Conservation (phyloP, 2,329 filamentous ascomycete genomes). For the Podosphaera aphanis region DNA sequence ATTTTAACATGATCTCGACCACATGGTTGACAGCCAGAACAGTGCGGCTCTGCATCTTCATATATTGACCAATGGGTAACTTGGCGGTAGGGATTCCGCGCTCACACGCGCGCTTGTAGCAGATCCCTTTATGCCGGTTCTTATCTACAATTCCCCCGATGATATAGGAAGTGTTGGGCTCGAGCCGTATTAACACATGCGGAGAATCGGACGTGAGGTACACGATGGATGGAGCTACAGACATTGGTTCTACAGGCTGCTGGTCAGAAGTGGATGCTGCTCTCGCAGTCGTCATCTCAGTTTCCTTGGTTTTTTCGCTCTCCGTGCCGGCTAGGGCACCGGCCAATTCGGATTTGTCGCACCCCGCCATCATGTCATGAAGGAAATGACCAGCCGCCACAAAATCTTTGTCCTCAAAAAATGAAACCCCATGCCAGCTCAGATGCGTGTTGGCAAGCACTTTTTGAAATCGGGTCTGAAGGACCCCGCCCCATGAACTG, state of each 20-base stretch:
- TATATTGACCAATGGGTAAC: slow-evolving; percentile 82
- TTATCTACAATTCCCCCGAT: slow-evolving; percentile 88
- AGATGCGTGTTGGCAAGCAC: slow-evolving; percentile 46
- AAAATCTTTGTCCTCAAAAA: slow-evolving; percentile 48
- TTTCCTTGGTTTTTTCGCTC: not conserved
- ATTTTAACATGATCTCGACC: slow-evolving; percentile 84
- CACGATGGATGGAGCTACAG: slow-evolving; percentile 31
- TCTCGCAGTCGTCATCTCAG: not conserved
- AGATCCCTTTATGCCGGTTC: slow-evolving; percentile 87
- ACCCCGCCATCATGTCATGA: slow-evolving; percentile 39
- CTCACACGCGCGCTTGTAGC: slow-evolving; percentile 57
- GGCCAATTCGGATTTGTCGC: slow-evolving; percentile 30
- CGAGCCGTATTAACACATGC: slow-evolving; percentile 57
- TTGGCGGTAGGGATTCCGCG: slow-evolving; percentile 68
- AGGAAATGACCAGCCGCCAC: slow-evolving; percentile 41
- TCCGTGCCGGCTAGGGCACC: slow-evolving; percentile 18
- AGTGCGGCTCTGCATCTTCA: slow-evolving; percentile 68
- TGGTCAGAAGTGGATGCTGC: no score
- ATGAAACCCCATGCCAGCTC: slow-evolving; percentile 57
- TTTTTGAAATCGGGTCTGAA: slow-evolving; percentile 61
- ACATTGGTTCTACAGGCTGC: not conserved
- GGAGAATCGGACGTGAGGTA: slow-evolving; percentile 88
- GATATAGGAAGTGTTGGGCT: slow-evolving; percentile 76
- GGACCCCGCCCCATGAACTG: slow-evolving; percentile 51
- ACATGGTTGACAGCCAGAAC: slow-evolving; percentile 91